Conservation (phyloP, 2,329 filamentous ascomycete species). For the Bretziella fagacearum region DNA sequence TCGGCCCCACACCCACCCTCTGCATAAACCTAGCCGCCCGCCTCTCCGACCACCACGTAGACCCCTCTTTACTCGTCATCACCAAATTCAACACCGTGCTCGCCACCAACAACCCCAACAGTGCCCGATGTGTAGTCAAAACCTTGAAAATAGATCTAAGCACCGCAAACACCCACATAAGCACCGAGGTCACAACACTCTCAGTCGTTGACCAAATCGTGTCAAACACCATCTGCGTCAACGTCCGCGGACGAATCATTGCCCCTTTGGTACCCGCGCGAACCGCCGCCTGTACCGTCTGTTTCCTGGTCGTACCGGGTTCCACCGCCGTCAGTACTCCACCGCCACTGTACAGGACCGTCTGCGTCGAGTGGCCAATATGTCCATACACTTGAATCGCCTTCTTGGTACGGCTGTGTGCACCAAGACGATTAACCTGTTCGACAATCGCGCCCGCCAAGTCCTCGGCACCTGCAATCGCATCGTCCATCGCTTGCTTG, state of each 20-base stretch:
- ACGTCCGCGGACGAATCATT: conserved; percentile 41
- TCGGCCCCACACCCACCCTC: conserved; percentile 61
- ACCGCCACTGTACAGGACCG: conserved; percentile 41
- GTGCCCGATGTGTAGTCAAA: conserved; percentile 53
- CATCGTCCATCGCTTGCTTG: conserved; percentile 58
- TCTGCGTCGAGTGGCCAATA: conserved; percentile 50
- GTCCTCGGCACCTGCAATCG: conserved; percentile 54
- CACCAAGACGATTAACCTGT: conserved; percentile 57
- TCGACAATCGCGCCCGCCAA: conserved; percentile 60
- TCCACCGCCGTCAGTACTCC: conserved; percentile 16
- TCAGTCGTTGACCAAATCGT: conserved; percentile 55
- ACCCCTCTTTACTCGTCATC: conserved; percentile 55
- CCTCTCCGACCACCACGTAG: conserved; percentile 73
- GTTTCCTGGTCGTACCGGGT: neutral
- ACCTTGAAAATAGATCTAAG: conserved; percentile 50
- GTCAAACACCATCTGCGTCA: conserved; percentile 57
- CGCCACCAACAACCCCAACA: conserved; percentile 56
- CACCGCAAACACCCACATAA: conserved; percentile 58
- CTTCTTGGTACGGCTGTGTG: conserved; percentile 57
- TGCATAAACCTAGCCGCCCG: conserved; percentile 67
- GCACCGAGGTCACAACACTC: conserved; percentile 56
- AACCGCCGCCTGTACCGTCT: neutral
- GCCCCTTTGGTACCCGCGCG: conserved; percentile 29
- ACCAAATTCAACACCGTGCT: conserved; percentile 60
- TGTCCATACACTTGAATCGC: conserved; percentile 66